phyloP scores from a whole-genome alignment of 1,284 basidiomycete species.

The Irpex lacteus region DNA sequence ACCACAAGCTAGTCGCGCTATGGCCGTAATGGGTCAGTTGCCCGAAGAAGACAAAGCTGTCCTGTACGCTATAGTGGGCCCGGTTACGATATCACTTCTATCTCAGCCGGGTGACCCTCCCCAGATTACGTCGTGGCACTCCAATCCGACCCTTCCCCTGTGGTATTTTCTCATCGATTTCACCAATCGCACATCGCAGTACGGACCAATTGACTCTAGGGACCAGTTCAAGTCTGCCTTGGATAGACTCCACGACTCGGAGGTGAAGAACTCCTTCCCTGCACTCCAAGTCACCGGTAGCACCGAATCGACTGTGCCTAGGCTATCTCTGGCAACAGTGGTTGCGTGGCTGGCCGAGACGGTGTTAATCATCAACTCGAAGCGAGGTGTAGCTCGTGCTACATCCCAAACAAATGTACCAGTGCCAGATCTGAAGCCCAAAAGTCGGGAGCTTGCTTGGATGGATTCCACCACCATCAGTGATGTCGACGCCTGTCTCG shows the following conservation, averaged over 20 bases:
- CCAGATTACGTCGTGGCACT: not conserved
- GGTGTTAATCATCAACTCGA: not conserved
- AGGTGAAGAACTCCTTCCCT: not conserved
- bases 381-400: not conserved
- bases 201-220: not conserved
- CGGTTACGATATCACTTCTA: not conserved
- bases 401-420: not conserved
- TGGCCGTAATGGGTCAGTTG: not conserved
- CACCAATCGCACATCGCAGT: not conserved
- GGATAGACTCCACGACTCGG: not conserved
- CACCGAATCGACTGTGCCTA: not conserved
- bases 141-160: not conserved
- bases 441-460: not conserved
- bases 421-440: not conserved
- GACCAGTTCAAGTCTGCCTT: not conserved
- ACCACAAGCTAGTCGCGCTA: not conserved
- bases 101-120: not conserved
- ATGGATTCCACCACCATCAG: not conserved
- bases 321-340: not conserved
- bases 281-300: not conserved
- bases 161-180: conserved; percentile 1
- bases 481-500: not conserved
- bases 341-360: not conserved
- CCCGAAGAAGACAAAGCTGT: not conserved
- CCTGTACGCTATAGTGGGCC: not conserved